Base-by-base conservation (phyloP, 1,139 yeast species). In the Candida frijolesensis region DNA sequence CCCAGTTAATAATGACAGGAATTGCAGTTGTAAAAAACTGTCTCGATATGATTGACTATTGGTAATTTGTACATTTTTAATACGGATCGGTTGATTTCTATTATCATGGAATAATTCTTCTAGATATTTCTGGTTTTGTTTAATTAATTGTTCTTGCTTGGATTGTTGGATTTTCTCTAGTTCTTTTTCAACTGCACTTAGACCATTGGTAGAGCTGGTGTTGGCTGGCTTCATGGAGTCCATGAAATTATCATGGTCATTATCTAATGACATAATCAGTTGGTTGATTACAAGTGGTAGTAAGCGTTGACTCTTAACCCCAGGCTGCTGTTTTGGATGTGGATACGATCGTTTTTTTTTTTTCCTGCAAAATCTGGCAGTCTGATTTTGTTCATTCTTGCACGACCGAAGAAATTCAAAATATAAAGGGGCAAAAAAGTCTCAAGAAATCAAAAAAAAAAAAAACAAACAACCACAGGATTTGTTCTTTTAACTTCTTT, bases 31-130 rank as follows among this genome's bases (percentile, higher is more conserved):
- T 7, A 87, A 63, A 58, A 87, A 85, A 0, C 70, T 47, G 47
- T 77, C 75, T 34, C 92, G 70, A 56, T 78, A 80, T 16, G 69
- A 68, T 46, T 76, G 76, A 11, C 81, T 76, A 39, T 87, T 87
- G 42, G 79, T 71, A 6, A 86, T 71, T 55, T 82, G 83, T 12
- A 85, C 81, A 47, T 76, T 72, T 30, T 72, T 61, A 3, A 83
- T 60, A 29, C 64, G 61, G 1, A 82, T 71, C 0, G 86, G 84
- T 46, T 74, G 67, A 1, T 76, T 63, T 40, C 72, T 57, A 61
- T 77, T 72, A 2, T 74, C 69, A n/a, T 59, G 54, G 44, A 83
- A 70, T 6, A 83, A 61, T 1, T 69, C 65, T 39, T 78, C 73
- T 44, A 83, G 60, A 47, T 70, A 75, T 19, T 64, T 60, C 33